phyloP scores from a whole-genome alignment of 208 protist genomes.

The Trypanosoma mega region DNA sequence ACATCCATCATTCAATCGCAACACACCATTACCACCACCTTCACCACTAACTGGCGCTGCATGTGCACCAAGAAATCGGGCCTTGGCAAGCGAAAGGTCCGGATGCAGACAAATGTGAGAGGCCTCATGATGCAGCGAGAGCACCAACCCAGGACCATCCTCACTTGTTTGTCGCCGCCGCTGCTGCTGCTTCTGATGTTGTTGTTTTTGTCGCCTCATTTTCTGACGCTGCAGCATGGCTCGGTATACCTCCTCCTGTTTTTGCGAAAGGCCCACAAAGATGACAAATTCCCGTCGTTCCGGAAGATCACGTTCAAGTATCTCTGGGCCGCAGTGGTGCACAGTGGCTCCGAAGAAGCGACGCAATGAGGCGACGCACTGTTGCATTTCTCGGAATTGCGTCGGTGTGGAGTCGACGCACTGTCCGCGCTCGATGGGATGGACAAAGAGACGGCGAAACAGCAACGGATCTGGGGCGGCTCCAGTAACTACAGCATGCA shows the following conservation, averaged over 20 bases:
- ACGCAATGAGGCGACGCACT: constrained; percentile 67
- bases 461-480: constrained; percentile 39
- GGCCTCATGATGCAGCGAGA: constrained; percentile 58
- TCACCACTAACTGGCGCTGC: too few species aligned
- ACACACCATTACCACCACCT: too few species aligned
- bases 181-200: too few species aligned
- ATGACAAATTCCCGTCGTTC: constrained; percentile 64
- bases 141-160: constrained; percentile 25
- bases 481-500: constrained; percentile 79
- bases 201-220: too few species aligned
- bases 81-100: not conserved
- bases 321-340: constrained; percentile 75
- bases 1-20: too few species aligned
- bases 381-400: constrained; percentile 81
- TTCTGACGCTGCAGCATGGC: constrained; percentile 37
- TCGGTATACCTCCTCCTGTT: constrained; percentile 73
- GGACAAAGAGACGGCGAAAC: constrained; percentile 65
- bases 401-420: constrained; percentile 61
- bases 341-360: constrained; percentile 60
- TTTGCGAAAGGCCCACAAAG: constrained; percentile 53
- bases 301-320: constrained; percentile 67
- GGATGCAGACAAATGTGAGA: constrained; percentile 82
- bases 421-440: constrained; percentile 64
- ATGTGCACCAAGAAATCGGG: not conserved
- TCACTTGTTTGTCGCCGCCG: too few species aligned